A percentile compares a stretch with the other conserved stretches of the same genome.
phyloP scores from a whole-genome alignment of 345 rosid genomes.

The Citrus mangshanensis region DNA sequence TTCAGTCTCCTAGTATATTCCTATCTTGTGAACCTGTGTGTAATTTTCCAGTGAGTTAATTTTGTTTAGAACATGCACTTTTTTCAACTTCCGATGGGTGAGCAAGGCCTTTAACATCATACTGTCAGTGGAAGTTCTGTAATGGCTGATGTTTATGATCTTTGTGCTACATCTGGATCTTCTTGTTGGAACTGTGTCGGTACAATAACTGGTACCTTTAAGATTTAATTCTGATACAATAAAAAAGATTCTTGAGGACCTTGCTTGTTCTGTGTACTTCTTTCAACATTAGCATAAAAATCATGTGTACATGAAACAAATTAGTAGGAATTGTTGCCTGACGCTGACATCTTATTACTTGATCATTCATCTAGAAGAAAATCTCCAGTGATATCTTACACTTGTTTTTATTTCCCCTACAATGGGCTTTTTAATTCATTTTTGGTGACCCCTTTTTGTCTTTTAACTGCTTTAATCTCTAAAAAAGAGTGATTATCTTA shows the following conservation, averaged over 20 bases:
- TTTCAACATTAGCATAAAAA: not conserved
- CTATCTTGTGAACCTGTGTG: not conserved
- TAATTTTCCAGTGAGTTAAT: not conserved
- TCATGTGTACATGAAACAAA: not conserved
- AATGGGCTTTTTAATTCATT: not conserved
- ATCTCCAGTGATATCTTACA: no score
- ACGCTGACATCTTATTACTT: not conserved
- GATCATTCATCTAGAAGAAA: not conserved
- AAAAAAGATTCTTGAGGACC: not conserved
- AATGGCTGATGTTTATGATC: not conserved
- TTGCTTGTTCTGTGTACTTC: no score
- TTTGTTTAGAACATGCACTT: not conserved
- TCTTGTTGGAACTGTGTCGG: not conserved
- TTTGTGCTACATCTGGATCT: not conserved
- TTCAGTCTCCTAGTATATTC: not conserved
- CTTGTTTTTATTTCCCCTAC: no score
- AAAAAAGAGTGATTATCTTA: not conserved
- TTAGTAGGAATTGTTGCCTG: not conserved
- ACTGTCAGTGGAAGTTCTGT: not conserved
- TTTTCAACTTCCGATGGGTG: not conserved
- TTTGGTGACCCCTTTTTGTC: not conserved
- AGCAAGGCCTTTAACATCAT: not conserved
- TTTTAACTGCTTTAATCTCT: not conserved
- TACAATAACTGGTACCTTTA: not conserved
- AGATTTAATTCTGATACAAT: not conserved